These are phyloP conservation scores for Musa beccarii DNA, from an alignment of 176 grass and related monocot genomes.

Conservation along the genomic window DNA sequence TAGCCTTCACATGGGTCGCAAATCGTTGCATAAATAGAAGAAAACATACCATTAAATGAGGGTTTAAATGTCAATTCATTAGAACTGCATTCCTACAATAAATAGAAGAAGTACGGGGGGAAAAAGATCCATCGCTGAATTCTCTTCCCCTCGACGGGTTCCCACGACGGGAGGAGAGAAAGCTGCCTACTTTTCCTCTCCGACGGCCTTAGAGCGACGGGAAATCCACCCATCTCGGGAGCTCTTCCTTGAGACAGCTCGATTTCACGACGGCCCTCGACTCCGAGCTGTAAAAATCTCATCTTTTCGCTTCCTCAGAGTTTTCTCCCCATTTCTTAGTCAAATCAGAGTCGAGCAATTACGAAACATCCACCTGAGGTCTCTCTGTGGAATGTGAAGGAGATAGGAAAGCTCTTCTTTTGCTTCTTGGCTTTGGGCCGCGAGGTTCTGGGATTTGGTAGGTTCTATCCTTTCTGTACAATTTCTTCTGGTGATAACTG, in stretches of 20 bases:
- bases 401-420: neutral
- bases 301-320: neutral
- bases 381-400: neutral
- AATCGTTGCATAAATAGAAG: too few relatives aligned
- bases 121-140: too few relatives aligned
- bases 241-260: neutral
- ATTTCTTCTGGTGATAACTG: too few relatives aligned
- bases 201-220: neutral
- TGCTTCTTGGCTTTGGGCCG: neutral
- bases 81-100: too few relatives aligned
- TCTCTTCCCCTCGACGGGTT: too few relatives aligned
- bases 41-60: neutral
- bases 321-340: neutral
- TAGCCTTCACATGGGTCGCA: too few relatives aligned
- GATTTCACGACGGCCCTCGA: neutral
- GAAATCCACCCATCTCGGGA: neutral
- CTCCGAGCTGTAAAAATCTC: neutral
- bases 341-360: neutral
- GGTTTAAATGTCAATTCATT: neutral
- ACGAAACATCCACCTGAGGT: too few relatives aligned
- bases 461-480: too few relatives aligned
- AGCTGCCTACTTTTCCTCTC: neutral
- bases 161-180: neutral
- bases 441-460: neutral
- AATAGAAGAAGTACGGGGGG: too few relatives aligned